Evolutionary conservation across 768 basidiomycete species (phyloP), one percentile per base, ranked within the genome.

Genomic region (Paxillus rubicundulus): DNA sequence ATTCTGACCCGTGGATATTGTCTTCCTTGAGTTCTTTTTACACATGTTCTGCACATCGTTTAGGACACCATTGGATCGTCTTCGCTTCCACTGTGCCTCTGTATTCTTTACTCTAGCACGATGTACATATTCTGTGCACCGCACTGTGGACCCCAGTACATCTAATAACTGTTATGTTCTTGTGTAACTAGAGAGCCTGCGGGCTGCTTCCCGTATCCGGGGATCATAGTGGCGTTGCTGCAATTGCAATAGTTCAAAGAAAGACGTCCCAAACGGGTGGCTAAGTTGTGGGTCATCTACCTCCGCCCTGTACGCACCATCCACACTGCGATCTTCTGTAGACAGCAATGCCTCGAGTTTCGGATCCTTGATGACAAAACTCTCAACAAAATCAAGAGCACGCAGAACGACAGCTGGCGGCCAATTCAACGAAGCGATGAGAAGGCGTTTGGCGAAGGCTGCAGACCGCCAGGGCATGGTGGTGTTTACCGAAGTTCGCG

Each of bases 381-480:
- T 77, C 34, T 74, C 73, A 7, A 95, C 84, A 58, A 97, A 89
- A 32, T 84, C 83, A 36, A 98, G 68, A 17, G 86, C 76, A 28
- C 86, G 84, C 41, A 86, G 71, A 17, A 85, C 82, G 10, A 80
- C 74, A 1, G 70, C 61, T 4, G 90, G 77, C 0, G 94, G 81
- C 85, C 95, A 94, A 63, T 89, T 85, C 37, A 98, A 75, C 5
- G 87, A 82, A 32, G 86, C 85, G 44, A 80, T 79, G 27, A 96
- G 76, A 43, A 98, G 78, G n/a, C 96, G 89, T 72, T 98, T 98
- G 49, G 89, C 80, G 70, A 98, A 98, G 2, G 96, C 92, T 40
- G 93, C 91, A 39, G 86, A 81, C 60, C 92, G 86, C 80, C 85
- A 80, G 55, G 86, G 74, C 21, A 91, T 82, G 24, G 81, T 71